Conservation (phyloP, 2,329 filamentous ascomycete genomes). For the Fusarium sp. region DNA sequence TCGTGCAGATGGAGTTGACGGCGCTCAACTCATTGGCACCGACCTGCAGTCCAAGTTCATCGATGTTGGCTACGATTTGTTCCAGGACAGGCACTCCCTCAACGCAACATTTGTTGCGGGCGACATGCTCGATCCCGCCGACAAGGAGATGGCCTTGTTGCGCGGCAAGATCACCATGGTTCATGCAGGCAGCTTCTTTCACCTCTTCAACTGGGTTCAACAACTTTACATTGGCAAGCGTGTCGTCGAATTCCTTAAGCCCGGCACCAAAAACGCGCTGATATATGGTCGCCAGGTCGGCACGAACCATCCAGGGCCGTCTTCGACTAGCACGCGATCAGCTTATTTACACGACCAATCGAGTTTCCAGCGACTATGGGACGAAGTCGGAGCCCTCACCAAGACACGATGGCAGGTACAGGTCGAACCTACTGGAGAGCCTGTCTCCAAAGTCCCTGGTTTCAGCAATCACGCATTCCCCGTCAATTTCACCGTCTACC, state of each 20-base stretch:
- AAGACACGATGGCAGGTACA: constrained; percentile 61
- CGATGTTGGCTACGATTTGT: constrained; percentile 71
- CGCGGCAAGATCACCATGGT: constrained; percentile 58
- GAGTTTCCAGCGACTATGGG: constrained; percentile 65
- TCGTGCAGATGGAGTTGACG: constrained; percentile 60
- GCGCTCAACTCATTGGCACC: constrained; percentile 59
- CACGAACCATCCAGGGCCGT: constrained; percentile 43
- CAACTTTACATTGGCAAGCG: constrained; percentile 58
- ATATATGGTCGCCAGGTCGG: constrained; percentile 65
- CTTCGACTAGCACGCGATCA: constrained; percentile 36
- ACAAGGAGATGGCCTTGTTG: constrained; percentile 49
- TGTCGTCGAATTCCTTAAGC: constrained; percentile 57
- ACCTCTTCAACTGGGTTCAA: constrained; percentile 60
- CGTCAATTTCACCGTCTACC: constrained; percentile 51
- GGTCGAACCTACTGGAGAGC: constrained; percentile 48
- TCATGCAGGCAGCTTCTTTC: constrained; percentile 62
- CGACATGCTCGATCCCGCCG: constrained; percentile 58
- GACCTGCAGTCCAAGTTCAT: constrained; percentile 63
- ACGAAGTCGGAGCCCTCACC: constrained; percentile 61
- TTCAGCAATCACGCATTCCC: constrained; percentile 43
- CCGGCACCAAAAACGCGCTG: constrained; percentile 55
- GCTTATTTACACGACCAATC: constrained; percentile 60
- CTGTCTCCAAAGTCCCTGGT: constrained; percentile 38
- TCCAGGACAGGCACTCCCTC: constrained; percentile 64
- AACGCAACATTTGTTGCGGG: constrained; percentile 61